Conservation (phyloP, 768 basidiomycete species). For the Boletus rubropictus region DNA sequence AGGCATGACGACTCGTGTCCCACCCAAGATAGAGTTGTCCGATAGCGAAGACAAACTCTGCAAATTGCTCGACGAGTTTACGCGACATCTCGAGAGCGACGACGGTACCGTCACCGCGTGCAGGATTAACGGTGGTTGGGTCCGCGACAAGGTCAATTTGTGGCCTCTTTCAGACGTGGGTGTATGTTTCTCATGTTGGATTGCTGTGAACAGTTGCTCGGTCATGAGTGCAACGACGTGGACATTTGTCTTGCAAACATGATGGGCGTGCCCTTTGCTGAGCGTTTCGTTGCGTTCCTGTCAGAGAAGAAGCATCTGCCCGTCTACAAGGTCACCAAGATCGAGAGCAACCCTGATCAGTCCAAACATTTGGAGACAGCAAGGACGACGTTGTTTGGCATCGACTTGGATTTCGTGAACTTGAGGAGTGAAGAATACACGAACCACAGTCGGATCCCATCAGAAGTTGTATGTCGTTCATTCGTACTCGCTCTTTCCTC, state of each 20-base stretch:
- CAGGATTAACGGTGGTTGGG: constrained; percentile 97
- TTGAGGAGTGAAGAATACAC: constrained; percentile 90
- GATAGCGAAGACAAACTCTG: constrained; percentile 67
- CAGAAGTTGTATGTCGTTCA: constrained; percentile 59
- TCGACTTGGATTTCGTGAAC: constrained; percentile 92
- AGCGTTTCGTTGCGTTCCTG: constrained; percentile 60
- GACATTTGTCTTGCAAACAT: constrained; percentile 87
- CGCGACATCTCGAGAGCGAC: constrained; percentile 45
- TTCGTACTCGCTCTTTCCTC: not conserved
- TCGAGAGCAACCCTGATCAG: constrained; percentile 93
- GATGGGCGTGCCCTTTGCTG: constrained; percentile 88
- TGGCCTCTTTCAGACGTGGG: constrained; percentile 4
- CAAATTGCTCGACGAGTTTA: constrained; percentile 74
- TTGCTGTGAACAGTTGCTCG: constrained; percentile 56
- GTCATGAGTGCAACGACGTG: constrained; percentile 80
- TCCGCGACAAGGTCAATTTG: constrained; percentile 83
- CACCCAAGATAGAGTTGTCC: constrained; percentile 50
- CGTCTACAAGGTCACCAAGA: constrained; percentile 60
- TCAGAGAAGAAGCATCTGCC: constrained; percentile 29
- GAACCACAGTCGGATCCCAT: constrained; percentile 81
- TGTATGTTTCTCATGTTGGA: constrained; percentile 11
- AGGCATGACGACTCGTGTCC: constrained; percentile 31
- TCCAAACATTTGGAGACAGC: constrained; percentile 98
- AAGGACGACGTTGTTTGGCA: constrained; percentile 68
- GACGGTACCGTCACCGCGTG: constrained; percentile 59